phyloP scores from a whole-genome alignment of 257 asterid species.

The Rubia yunnanensis region DNA sequence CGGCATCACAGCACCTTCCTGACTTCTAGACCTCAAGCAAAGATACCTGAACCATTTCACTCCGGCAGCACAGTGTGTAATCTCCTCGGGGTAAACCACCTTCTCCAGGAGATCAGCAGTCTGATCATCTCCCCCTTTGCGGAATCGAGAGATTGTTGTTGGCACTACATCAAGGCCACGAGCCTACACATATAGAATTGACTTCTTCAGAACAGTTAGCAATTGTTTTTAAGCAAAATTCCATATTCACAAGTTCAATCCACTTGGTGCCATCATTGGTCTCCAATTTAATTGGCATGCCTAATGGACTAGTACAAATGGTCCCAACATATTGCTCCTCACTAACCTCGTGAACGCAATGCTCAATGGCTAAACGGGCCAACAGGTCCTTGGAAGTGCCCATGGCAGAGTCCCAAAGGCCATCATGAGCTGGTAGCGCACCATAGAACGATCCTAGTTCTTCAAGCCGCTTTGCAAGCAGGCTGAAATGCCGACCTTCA shows the following conservation, averaged over 20 bases:
- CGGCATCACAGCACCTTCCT: conserved; percentile 9
- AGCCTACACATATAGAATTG: conserved; percentile 37
- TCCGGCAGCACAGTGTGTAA: conserved; percentile 90
- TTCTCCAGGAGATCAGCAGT: conserved; percentile 78
- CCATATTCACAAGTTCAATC: not conserved
- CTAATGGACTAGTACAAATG: not conserved
- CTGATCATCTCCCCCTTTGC: conserved; percentile 73
- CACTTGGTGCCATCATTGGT: too few species aligned
- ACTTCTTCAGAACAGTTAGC: not conserved
- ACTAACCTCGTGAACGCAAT: conserved; percentile 92
- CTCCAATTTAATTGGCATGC: not conserved
- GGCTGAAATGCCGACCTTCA: conserved; percentile 86
- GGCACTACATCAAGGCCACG: conserved; percentile 96
- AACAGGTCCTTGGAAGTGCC: conserved; percentile 72
- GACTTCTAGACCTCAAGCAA: conserved; percentile 36
- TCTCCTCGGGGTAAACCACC: conserved; percentile 87
- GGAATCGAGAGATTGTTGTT: conserved; percentile 82
- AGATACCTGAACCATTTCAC: conserved; percentile 84
- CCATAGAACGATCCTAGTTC: conserved; percentile 90
- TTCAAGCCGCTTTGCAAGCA: conserved; percentile 66
- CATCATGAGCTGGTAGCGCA: conserved; percentile 93
- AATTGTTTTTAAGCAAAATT: too few species aligned
- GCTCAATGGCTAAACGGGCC: conserved; percentile 86
- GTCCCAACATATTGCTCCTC: not conserved
- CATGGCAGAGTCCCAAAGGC: conserved; percentile 94